Base-by-base conservation (phyloP, 371 early-diverging fungal genomes). In the Actinomucor elegans region DNA sequence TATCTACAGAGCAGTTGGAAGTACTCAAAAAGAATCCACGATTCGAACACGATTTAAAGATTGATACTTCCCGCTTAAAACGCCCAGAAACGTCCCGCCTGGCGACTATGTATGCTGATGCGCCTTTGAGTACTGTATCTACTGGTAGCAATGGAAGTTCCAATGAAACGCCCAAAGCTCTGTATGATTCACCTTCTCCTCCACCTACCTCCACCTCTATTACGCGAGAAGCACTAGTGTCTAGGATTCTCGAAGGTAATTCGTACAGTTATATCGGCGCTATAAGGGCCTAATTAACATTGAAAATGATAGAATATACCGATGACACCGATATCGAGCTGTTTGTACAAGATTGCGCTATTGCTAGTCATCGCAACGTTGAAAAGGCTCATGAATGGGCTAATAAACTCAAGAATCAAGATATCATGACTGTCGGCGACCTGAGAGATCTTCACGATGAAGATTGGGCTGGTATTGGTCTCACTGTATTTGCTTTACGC, bases 401-500 rank as follows among this genome's bases (percentile, higher is more conserved):
- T 4, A 64, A 68, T 9, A 84, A 81, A 57, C 69, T 91, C 29
- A 78, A 87, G 51, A 63, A 75, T 31, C 90, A 91, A 62, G 92
- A 91, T 58, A 79, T 91, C 49, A 81, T 89, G 84, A 89, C 90
- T 0, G 88, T 91, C 6, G 92, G 90, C 1, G 91, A 91, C 61
- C 67, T 91, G 38, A 77, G 86, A 23, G 88, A 86, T 36, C 59
- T 91, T 14, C 83, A 83, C 33, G 90, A 90, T 47, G 86, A 86
- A 47, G 92, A 91, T 59, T 91, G 92, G 92, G 67, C 73, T 21
- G 79, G 75, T 26, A 74, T 86, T 40, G 88, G 86, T 2, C 68
- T 95, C 52, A 93, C 94, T 3, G 93, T 95, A 4, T 94, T 94
- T 81, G 91, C 94, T 3, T 66, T 81, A 21, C 81, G 96, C 40